A percentile compares a stretch with the other conserved stretches of the same genome.
Conservation (phyloP, 108 stramenopile genomes). For the Mayamaea pseudoterrestris region DNA sequence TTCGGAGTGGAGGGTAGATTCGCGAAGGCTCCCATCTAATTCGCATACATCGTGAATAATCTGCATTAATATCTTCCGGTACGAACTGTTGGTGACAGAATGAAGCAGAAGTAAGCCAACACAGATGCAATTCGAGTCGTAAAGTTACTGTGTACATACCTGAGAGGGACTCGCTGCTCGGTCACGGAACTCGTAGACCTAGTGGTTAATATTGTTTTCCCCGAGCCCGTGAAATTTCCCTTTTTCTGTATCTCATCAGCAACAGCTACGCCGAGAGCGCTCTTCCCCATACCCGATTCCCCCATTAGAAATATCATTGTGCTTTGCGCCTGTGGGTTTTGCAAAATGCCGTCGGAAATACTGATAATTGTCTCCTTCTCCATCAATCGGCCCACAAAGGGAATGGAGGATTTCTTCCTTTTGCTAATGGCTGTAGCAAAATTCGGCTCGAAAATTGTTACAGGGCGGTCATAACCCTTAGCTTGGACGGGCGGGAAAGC, state of each 20-base stretch:
- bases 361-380: conserved; percentile 10
- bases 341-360: conserved; percentile 6
- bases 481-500: conserved; percentile 40
- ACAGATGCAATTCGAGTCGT: background rate
- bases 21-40: conserved; percentile 9
- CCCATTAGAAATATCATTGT: conserved; percentile 25
- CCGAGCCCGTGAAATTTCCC: conserved; percentile 10
- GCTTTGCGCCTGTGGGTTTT: background rate
- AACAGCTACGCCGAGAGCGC: conserved; percentile 23
- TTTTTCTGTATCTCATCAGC: conserved; percentile 18
- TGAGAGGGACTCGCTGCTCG: conserved; percentile 44
- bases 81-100: conserved; percentile 6
- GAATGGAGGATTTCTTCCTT: conserved; percentile 9
- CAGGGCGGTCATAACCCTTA: conserved; percentile 50
- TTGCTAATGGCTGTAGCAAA: conserved; percentile 1
- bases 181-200: conserved; percentile 39
- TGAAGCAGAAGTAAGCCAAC: conserved; percentile 1
- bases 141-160: conserved; percentile 14
- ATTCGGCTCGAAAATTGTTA: conserved; percentile 46
- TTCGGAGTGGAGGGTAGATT: too few species aligned
- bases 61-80: conserved; percentile 14
- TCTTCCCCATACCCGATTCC: conserved; percentile 41
- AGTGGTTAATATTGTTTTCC: conserved; percentile 27
- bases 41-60: conserved; percentile 16
- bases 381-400: conserved; percentile 9